Conservation (phyloP, 139 green algal species). For the Asterochloris erici region DNA sequence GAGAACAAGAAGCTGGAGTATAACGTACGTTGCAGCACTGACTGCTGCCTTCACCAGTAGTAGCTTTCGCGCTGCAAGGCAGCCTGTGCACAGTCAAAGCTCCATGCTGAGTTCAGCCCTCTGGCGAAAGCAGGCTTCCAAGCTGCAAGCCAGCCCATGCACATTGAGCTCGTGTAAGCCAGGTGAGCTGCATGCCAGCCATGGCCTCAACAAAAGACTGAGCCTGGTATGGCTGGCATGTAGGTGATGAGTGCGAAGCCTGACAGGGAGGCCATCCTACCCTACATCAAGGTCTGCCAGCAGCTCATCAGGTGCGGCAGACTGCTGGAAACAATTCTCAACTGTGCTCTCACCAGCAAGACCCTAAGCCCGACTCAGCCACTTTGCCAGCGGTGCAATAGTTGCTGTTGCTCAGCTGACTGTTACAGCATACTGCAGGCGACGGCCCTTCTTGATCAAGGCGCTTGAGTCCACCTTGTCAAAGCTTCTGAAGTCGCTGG, state of each 20-base stretch:
- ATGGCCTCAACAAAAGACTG: no score
- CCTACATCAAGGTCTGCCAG: slow-evolving; percentile 85
- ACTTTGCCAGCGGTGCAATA: background rate
- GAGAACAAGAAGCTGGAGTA: slow-evolving; percentile 59
- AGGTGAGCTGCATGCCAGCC: no score
- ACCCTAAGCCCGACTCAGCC: background rate
- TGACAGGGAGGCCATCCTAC: slow-evolving; percentile 61
- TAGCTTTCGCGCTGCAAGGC: no score
- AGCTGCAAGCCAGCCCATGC: no score
- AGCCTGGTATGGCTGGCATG: background rate
- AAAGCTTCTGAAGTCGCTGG: slow-evolving; percentile 83
- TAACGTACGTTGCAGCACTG: slow-evolving; percentile 46
- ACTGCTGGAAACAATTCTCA: background rate
- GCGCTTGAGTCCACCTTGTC: slow-evolving; percentile 87
- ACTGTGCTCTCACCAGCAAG: background rate
- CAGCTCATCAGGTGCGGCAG: slow-evolving; percentile 57
- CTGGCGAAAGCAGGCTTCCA: no score
- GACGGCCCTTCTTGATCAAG: slow-evolving; percentile 92
- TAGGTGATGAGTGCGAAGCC: slow-evolving; percentile 64
- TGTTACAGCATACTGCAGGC: slow-evolving; percentile 37
- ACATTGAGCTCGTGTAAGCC: no score
- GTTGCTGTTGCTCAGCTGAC: background rate
- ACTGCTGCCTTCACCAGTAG: no score
- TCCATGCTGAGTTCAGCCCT: no score
- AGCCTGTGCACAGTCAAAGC: no score